Evolutionary conservation across 202 grass and related monocot species (phyloP).

Genomic region (Schoenoplectus triqueter): DNA sequence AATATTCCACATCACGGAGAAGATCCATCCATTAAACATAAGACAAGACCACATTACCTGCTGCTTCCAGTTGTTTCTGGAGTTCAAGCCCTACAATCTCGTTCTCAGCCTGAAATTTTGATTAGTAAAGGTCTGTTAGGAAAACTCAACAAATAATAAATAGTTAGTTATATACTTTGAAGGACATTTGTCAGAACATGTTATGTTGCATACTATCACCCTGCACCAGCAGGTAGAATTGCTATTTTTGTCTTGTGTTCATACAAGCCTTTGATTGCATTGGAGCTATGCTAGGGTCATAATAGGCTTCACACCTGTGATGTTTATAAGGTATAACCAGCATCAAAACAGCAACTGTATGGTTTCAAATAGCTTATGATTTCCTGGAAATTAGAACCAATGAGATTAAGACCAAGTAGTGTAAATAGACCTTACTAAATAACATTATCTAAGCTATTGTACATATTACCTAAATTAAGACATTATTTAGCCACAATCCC

Average conservation of each 20-base stretch:
- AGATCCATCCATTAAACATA: background rate
- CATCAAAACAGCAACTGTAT: background rate
- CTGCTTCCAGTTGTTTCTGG: conserved; percentile 84
- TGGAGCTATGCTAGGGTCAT: background rate
- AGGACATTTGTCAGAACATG: conserved; percentile 4
- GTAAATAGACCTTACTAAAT: background rate
- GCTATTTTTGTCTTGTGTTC: background rate
- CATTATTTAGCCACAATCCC: background rate
- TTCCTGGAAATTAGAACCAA: background rate
- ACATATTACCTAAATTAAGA: background rate
- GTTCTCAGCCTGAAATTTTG: conserved; percentile 71
- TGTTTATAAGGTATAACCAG: background rate
- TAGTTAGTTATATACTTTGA: background rate
- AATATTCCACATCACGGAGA: background rate
- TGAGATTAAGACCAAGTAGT: background rate
- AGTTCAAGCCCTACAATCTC: conserved; percentile 77
- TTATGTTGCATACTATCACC: background rate
- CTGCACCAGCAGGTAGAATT: background rate
- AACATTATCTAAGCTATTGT: background rate
- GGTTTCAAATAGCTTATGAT: background rate
- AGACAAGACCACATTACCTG: conserved; percentile 49
- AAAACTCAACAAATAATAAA: background rate
- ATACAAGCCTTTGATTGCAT: background rate
- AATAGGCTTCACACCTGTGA: background rate
- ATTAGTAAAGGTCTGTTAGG: background rate